Conservation (phyloP, 1,284 basidiomycete species). For the Cutaneotrichosporon arboriforme region DNA sequence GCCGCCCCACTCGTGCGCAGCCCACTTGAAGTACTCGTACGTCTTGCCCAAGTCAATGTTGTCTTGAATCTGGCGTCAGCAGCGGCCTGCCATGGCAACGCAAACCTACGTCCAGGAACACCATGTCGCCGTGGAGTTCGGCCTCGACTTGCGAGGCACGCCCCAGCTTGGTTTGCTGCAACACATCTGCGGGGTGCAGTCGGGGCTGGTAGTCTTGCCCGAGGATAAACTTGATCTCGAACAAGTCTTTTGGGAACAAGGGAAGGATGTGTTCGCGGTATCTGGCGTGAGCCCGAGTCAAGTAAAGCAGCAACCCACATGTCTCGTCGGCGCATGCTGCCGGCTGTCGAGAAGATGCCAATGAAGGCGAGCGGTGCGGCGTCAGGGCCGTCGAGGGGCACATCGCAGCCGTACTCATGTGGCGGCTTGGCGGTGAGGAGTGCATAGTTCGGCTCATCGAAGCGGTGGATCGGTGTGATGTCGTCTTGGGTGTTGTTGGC, state of each 20-base stretch:
- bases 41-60: constrained; percentile 50
- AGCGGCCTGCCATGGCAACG: background rate
- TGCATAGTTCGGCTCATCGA: constrained; percentile 48
- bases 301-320: constrained; percentile 29
- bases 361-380: constrained; percentile 41
- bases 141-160: constrained; percentile 28
- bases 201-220: constrained; percentile 21
- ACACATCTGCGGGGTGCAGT: no score
- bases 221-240: constrained; percentile 48
- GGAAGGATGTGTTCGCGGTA: constrained; percentile 40
- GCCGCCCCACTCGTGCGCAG: constrained; percentile 41
- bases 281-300: constrained; percentile 14
- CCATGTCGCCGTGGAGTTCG: constrained; percentile 41
- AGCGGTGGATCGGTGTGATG: constrained; percentile 27
- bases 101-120: constrained; percentile 42
- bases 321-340: constrained; percentile 34
- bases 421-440: constrained; percentile 42
- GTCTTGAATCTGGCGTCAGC: constrained; percentile 39
- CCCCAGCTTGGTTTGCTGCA: no score
- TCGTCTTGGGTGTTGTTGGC: constrained; percentile 26
- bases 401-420: constrained; percentile 45
- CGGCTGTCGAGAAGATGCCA: constrained; percentile 44
- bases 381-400: constrained; percentile 33
- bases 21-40: constrained; percentile 48
- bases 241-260: constrained; percentile 41